Conservation (phyloP, 2,329 filamentous ascomycete genomes). For the Pseudogymnoascus sp. region DNA sequence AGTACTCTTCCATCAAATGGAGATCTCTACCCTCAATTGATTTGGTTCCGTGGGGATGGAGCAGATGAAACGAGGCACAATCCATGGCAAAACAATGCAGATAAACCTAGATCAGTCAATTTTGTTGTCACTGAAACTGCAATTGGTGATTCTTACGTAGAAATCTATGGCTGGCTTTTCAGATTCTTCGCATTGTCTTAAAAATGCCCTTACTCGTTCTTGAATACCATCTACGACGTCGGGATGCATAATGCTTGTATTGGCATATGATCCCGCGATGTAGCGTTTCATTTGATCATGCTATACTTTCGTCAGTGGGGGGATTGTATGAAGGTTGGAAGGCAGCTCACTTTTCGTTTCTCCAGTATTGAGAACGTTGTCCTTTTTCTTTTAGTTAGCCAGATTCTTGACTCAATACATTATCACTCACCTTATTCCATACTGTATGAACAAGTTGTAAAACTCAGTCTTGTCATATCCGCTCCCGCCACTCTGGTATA, state of each 20-base stretch:
- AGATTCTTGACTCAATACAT: neutral
- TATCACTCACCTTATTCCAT: constrained; percentile 41
- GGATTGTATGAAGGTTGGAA: neutral
- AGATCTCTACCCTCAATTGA: constrained; percentile 53
- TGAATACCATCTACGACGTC: constrained; percentile 50
- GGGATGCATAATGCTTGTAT: constrained; percentile 56
- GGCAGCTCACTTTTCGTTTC: constrained; percentile 21
- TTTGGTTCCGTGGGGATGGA: constrained; percentile 57
- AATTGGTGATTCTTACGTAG: constrained; percentile 42
- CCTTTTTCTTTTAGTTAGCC: constrained; percentile 16
- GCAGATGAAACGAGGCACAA: constrained; percentile 62
- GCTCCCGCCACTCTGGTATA: constrained; percentile 54
- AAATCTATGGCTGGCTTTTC: constrained; percentile 46
- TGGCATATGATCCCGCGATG: constrained; percentile 61
- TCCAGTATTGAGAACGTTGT: constrained; percentile 34
- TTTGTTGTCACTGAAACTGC: neutral
- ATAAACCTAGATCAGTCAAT: constrained; percentile 16
- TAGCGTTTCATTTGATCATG: constrained; percentile 57
- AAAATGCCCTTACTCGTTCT: constrained; percentile 48
- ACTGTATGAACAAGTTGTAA: constrained; percentile 54
- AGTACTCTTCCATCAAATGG: constrained; percentile 60
- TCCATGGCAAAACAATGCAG: constrained; percentile 64
- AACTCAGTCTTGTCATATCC: constrained; percentile 61
- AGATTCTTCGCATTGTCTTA: constrained; percentile 43
- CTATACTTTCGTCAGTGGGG: constrained; percentile 28